These are phyloP conservation scores for Ceriops tagal DNA, from an alignment of 345 rosid species.

Conservation along the genomic window DNA sequence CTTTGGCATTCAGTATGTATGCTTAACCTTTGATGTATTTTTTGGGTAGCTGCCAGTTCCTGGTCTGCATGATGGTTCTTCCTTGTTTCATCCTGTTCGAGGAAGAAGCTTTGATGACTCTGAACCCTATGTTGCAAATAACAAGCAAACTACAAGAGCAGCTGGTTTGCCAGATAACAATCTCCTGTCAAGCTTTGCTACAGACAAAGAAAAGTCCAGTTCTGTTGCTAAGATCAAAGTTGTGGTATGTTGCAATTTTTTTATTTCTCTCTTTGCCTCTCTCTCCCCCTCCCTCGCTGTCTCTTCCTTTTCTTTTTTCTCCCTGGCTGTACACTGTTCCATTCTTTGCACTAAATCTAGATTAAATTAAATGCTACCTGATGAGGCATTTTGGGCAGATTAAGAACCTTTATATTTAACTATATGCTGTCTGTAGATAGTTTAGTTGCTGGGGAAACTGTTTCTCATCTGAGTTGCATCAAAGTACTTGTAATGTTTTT, in stretches of 20 bases:
- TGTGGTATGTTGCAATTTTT: conserved; percentile 57
- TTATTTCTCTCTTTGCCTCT: no score
- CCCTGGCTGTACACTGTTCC: neutral
- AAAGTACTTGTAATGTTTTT: conserved; percentile 12
- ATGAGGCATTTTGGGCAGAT: neutral
- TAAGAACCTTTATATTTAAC: conserved; percentile 9
- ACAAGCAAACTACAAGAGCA: conserved; percentile 64
- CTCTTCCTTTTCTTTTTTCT: no score
- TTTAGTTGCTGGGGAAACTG: no score
- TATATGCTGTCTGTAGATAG: conserved; percentile 1
- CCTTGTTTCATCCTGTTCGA: conserved; percentile 59
- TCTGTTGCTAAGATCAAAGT: conserved; percentile 99
- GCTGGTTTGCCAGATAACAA: conserved; percentile 60
- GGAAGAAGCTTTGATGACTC: conserved; percentile 82
- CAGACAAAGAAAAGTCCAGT: conserved; percentile 73
- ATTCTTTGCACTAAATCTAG: neutral
- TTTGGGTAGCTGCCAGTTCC: conserved; percentile 59
- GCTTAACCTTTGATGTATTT: conserved; percentile 12
- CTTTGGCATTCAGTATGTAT: neutral
- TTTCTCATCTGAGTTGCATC: no score
- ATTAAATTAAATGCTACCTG: neutral
- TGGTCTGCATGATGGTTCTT: conserved; percentile 54
- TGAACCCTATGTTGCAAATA: conserved; percentile 53
- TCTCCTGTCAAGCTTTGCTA: conserved; percentile 66
- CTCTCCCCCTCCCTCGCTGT: no score